Conservation (phyloP, 768 basidiomycete genomes). For the Russula emetica region DNA sequence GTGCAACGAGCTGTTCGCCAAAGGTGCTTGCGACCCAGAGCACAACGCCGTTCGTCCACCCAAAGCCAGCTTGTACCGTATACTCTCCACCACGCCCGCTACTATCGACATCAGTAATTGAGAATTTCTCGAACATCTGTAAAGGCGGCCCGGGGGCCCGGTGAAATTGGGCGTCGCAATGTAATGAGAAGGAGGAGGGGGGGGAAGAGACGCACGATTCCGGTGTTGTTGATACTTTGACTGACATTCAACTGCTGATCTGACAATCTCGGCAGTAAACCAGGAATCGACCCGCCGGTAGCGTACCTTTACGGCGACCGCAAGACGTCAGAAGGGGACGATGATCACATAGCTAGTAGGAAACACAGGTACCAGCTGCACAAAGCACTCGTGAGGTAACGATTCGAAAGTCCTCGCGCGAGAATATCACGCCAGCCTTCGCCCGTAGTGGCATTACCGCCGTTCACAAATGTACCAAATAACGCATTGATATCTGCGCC, state of each 20-base stretch:
- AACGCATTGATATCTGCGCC: slow-evolving; percentile 57
- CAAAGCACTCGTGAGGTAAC: slow-evolving; percentile 76
- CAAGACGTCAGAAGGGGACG: not conserved
- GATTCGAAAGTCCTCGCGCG: slow-evolving; percentile 72
- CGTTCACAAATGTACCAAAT: slow-evolving; percentile 57
- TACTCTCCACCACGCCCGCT: slow-evolving; percentile 85
- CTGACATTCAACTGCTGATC: slow-evolving; percentile 67
- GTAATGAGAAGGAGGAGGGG: not conserved
- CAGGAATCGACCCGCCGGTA: slow-evolving; percentile 81
- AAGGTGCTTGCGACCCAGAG: slow-evolving; percentile 71
- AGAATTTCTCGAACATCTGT: slow-evolving; percentile 90
- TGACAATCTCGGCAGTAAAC: slow-evolving; percentile 64
- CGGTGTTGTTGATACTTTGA: slow-evolving; percentile 59
- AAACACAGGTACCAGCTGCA: slow-evolving; percentile 73
- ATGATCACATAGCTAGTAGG: not conserved
- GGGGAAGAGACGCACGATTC: slow-evolving; percentile 52
- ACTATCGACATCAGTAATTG: slow-evolving; percentile 68
- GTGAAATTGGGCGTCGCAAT: not conserved
- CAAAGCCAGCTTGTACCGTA: slow-evolving; percentile 77
- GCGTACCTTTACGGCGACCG: slow-evolving; percentile 52
- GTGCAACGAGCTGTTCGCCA: slow-evolving; percentile 54
- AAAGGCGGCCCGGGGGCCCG: not conserved
- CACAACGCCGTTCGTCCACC: slow-evolving; percentile 83
- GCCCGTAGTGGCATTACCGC: slow-evolving; percentile 54
- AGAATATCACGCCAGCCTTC: slow-evolving; percentile 67